A percentile compares a stretch with the other conserved stretches of the same genome.
Conservation (phyloP, 495 filamentous ascomycete genomes). For the Annulohypoxylon stygium region DNA sequence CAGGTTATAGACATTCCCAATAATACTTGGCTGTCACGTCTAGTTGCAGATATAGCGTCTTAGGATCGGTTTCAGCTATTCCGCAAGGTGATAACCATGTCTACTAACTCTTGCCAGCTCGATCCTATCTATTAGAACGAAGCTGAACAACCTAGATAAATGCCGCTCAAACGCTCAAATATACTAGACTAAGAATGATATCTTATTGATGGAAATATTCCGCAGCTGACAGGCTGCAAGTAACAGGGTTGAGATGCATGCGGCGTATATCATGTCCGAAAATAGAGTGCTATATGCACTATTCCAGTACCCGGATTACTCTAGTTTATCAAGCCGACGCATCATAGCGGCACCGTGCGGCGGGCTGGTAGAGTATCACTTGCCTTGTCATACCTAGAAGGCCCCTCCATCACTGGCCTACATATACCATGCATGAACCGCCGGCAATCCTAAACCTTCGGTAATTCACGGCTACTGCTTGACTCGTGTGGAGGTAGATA, state of each 20-base stretch:
- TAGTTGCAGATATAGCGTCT: not conserved
- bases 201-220: not conserved
- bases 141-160: not conserved
- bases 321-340: not conserved
- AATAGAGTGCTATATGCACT: not conserved
- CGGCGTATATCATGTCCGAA: not conserved
- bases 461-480: not conserved
- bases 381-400: not conserved
- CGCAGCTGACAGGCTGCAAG: not conserved
- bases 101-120: not conserved
- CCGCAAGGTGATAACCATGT: not conserved
- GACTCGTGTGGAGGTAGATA: not conserved
- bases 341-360: not conserved
- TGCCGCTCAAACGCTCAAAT: not conserved
- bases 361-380: not conserved
- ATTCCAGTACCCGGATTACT: not conserved
- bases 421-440: not conserved
- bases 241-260: not conserved
- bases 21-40: not conserved
- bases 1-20: not conserved
- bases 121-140: not conserved
- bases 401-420: not conserved
- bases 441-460: not conserved
- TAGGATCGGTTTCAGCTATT: not conserved
- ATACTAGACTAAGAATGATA: not conserved